phyloP scores from a whole-genome alignment of 228 moss, liverwort and hornwort genomes.

The Sphagnum fallax region DNA sequence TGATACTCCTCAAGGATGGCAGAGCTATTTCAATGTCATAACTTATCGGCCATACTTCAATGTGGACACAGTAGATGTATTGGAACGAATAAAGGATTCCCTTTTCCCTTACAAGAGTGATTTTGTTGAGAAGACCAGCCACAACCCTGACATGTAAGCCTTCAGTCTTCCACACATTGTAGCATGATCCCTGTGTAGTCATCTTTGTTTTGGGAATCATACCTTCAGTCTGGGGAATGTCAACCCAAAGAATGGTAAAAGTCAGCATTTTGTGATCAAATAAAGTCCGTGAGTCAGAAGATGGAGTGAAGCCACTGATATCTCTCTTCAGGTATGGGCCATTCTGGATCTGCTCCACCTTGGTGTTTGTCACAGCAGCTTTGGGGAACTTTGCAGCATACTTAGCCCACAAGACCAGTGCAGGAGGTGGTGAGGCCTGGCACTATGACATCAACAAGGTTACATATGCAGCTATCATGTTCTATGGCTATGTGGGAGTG shows the following conservation, averaged over 20 bases:
- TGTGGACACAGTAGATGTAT: slow-evolving; percentile 82
- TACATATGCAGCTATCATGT: slow-evolving; percentile 72
- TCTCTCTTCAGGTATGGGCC: slow-evolving; percentile 67
- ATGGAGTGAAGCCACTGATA: too few species aligned
- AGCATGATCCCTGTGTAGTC: too few species aligned
- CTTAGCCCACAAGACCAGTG: slow-evolving; percentile 69
- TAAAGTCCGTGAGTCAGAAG: too few species aligned
- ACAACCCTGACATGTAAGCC: slow-evolving; percentile 88
- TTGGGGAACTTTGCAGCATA: slow-evolving; percentile 89
- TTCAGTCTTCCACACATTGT: not conserved
- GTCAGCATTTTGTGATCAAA: too few species aligned
- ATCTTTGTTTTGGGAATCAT: too few species aligned
- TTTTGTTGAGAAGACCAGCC: slow-evolving; percentile 80
- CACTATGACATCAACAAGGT: slow-evolving; percentile 87
- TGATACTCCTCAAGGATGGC: slow-evolving; percentile 29
- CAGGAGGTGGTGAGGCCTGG: slow-evolving; percentile 49
- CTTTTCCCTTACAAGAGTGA: slow-evolving; percentile 72
- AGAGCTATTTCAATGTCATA: slow-evolving; percentile 70
- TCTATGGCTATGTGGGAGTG: slow-evolving; percentile 83
- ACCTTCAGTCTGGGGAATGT: too few species aligned
- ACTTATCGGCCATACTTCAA: slow-evolving; percentile 95
- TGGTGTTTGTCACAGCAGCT: slow-evolving; percentile 88
- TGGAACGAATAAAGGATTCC: slow-evolving; percentile 74
- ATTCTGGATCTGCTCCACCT: slow-evolving; percentile 97
- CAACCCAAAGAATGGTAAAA: too few species aligned